A percentile compares a stretch with the other conserved stretches of the same genome.
These are phyloP conservation scores for Monosporozyma siamensis DNA, from an alignment of 805 yeast species.

Conservation along the genomic window DNA sequence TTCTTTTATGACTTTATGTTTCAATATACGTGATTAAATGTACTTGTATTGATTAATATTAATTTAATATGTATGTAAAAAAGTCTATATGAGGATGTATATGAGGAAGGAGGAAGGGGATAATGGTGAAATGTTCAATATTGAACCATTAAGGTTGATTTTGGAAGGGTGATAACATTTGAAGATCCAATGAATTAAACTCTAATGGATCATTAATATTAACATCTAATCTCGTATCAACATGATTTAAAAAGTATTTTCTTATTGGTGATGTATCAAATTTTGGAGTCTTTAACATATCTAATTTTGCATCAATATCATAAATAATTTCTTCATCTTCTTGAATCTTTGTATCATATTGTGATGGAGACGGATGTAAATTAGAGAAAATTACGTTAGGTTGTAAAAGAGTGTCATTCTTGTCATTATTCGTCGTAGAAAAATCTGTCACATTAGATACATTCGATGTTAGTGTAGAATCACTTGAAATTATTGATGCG, in stretches of 20 bases:
- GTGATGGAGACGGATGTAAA: background rate
- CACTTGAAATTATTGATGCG: background rate
- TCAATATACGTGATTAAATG: too few relatives aligned
- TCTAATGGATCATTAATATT: background rate
- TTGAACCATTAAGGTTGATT: too few relatives aligned
- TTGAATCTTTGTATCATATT: background rate
- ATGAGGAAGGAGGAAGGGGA: too few relatives aligned
- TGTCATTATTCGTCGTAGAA: background rate
- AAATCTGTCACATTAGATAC: background rate
- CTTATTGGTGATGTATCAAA: constrained; percentile 6
- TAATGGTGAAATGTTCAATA: too few relatives aligned
- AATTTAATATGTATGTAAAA: too few relatives aligned
- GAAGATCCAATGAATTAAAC: background rate
- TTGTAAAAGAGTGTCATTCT: background rate
- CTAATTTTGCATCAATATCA: constrained; percentile 11
- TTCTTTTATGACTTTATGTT: too few relatives aligned
- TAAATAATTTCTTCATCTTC: constrained; percentile 1
- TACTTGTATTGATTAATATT: too few relatives aligned
- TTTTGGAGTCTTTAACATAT: constrained; percentile 8
- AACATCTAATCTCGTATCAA: background rate
- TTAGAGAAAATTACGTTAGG: background rate
- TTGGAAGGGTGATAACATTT: too few relatives aligned
- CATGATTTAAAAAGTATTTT: constrained; percentile 1
- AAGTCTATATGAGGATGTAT: too few relatives aligned
- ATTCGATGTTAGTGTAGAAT: background rate